These are phyloP conservation scores for Homolaphlyctis polyrhiza DNA, from an alignment of 371 early-diverging fungal species.

Conservation along the genomic window DNA sequence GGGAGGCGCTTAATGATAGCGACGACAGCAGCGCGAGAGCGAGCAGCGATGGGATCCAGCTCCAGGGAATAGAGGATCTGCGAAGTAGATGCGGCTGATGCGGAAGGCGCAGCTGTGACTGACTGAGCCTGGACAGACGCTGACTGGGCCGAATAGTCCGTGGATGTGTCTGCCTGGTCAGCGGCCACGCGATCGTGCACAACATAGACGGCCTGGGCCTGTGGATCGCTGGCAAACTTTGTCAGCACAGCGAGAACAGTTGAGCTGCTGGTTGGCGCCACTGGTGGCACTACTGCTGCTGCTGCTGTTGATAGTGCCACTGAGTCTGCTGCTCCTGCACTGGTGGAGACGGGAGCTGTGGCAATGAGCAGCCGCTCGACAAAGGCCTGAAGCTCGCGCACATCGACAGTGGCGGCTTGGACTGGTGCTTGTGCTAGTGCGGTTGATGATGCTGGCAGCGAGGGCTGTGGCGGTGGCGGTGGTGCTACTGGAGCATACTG, in stretches of 20 bases:
- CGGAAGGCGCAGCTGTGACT: neutral
- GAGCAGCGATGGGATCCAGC: conserved; percentile 68
- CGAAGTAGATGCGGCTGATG: neutral
- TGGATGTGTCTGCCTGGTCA: too few relatives aligned
- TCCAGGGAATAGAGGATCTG: conserved; percentile 53
- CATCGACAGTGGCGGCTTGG: neutral
- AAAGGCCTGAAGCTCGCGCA: neutral
- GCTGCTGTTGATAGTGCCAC: neutral
- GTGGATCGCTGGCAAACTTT: neutral
- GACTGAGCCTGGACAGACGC: neutral
- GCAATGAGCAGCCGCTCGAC: conserved; percentile 1
- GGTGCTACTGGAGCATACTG: neutral
- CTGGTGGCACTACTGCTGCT: neutral
- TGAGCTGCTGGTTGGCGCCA: too few relatives aligned
- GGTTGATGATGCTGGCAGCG: neutral
- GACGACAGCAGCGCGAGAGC: conserved; percentile 68
- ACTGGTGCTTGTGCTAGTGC: neutral
- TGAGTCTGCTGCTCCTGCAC: neutral
- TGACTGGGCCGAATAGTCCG: neutral
- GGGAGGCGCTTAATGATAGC: conserved; percentile 85
- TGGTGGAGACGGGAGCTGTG: neutral
- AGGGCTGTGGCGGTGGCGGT: neutral
- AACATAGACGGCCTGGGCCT: neutral
- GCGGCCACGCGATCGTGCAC: neutral
- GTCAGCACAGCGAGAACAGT: neutral